Conservation (phyloP, 345 rosid species). For the Citrus reticulata region DNA sequence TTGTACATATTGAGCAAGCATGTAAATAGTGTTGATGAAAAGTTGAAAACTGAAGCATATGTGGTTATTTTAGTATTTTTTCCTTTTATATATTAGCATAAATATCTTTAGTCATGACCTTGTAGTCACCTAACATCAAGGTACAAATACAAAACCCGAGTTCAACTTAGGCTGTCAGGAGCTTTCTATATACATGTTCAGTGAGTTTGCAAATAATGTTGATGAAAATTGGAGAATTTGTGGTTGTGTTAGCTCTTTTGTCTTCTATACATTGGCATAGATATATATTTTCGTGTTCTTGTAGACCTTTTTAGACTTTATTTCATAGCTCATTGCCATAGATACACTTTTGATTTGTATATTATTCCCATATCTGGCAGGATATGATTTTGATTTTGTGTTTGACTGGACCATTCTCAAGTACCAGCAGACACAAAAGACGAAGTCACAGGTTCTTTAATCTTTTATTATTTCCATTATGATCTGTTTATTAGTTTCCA, state of each 20-base stretch:
- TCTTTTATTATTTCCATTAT: conserved; percentile 8
- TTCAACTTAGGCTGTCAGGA: background rate
- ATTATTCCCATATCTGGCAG: conserved; percentile 21
- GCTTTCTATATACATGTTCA: background rate
- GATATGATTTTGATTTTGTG: conserved; percentile 40
- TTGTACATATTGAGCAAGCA: background rate
- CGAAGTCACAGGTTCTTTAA: conserved; percentile 18
- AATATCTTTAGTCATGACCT: background rate
- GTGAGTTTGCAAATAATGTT: background rate
- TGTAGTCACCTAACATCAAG: background rate
- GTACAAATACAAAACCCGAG: background rate
- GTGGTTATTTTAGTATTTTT: background rate
- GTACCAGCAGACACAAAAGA: conserved; percentile 29
- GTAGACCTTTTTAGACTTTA: background rate
- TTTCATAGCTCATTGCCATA: background rate
- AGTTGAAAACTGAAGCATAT: background rate
- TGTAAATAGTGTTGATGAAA: background rate
- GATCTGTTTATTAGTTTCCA: background rate
- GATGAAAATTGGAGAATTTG: background rate
- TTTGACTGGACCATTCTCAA: conserved; percentile 60
- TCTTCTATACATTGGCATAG: background rate
- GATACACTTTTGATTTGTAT: background rate
- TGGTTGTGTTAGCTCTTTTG: background rate
- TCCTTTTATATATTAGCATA: background rate
- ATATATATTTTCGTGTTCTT: background rate